Evolutionary conservation across 2,329 filamentous ascomycete genomes (phyloP), one percentile per base, ranked within the genome.

Genomic region (Lachnellula willkommii): DNA sequence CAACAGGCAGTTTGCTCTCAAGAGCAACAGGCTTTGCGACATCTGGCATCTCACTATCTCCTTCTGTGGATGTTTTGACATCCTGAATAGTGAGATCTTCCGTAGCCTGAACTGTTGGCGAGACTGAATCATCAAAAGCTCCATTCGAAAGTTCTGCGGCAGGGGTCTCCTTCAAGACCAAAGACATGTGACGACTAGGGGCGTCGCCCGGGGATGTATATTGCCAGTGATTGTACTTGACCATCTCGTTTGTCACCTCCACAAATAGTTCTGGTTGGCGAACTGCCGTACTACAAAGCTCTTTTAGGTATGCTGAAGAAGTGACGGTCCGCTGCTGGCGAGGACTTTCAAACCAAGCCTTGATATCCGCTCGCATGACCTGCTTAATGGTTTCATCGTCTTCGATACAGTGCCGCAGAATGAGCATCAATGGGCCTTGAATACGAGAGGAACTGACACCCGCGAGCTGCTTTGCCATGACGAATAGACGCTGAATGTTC

Each of bases 391-490:
- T 94, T 17, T 91, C 87, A 50, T 96, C 90, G 67, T 99, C 95
- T 72, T 99, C 94, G 53, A 97, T 83, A 61, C 99, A 87, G 68
- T 99, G 94, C 42, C 95, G 86, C 45, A 99, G 76, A 52, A 96
- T 87, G 12, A 93, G 81, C 80, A 97, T 87, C 35, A 71, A 48
- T 36, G 68, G 69, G 59, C 80, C 80, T 59, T 87, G 82, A 9
- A 99, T 80, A 53, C 87, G 86, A 53, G 88, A 82, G 32, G 90
- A 89, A 6, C 89, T 88, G 32, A 85, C 81, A 26, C 88, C 89
- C 20, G 90, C 86, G 57, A 97, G 82, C 70, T 97, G 93, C 71
- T 95, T 95, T 55, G 93, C 85, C 89, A 97, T 96, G 51, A 96
- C 82, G 72, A 99, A 97, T 22, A 99, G 77, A 28, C 90, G 83